A percentile compares a stretch with the other conserved stretches of the same genome.
phyloP scores from a whole-genome alignment of 2,329 filamentous ascomycete species.

The Aspergillus novoparasiticus region DNA sequence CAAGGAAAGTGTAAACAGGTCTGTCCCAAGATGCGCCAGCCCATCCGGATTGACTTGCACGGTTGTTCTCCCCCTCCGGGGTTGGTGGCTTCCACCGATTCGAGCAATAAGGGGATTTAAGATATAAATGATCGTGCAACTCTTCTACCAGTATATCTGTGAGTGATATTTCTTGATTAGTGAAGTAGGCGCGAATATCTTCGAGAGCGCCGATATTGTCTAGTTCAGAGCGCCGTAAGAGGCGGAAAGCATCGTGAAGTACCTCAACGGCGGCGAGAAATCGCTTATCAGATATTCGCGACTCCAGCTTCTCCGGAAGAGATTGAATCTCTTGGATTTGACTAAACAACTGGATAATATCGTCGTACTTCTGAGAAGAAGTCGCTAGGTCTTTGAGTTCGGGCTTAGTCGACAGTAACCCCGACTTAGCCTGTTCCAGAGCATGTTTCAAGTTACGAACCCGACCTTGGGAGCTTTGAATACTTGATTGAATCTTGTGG shows the following conservation, averaged over 20 bases:
- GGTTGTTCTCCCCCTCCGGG: conserved; percentile 36
- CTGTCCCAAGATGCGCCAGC: conserved; percentile 51
- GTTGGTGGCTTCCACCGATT: conserved; percentile 84
- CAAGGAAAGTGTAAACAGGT: conserved; percentile 59
- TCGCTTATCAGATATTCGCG: conserved; percentile 91
- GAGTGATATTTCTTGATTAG: conserved; percentile 87
- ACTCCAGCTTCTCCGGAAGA: conserved; percentile 89
- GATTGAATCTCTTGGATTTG: conserved; percentile 85
- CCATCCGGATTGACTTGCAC: conserved; percentile 26
- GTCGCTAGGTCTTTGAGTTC: conserved; percentile 88
- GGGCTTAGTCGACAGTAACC: conserved; percentile 81
- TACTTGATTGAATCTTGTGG: conserved; percentile 95
- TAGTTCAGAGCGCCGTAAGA: conserved; percentile 83
- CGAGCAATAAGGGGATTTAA: conserved; percentile 97
- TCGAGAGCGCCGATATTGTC: conserved; percentile 87
- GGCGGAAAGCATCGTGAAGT: conserved; percentile 80
- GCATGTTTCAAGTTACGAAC: conserved; percentile 82
- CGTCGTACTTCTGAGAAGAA: conserved; percentile 86
- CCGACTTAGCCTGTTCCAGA: conserved; percentile 76
- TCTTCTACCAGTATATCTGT: conserved; percentile 98
- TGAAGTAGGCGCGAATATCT: conserved; percentile 83
- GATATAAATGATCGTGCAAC: conserved; percentile 92
- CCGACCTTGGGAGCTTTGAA: conserved; percentile 82
- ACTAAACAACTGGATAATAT: conserved; percentile 78
- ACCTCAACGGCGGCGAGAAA: conserved; percentile 93